Base-by-base conservation (phyloP, 768 basidiomycete species). In the Suillus tomentosus region DNA sequence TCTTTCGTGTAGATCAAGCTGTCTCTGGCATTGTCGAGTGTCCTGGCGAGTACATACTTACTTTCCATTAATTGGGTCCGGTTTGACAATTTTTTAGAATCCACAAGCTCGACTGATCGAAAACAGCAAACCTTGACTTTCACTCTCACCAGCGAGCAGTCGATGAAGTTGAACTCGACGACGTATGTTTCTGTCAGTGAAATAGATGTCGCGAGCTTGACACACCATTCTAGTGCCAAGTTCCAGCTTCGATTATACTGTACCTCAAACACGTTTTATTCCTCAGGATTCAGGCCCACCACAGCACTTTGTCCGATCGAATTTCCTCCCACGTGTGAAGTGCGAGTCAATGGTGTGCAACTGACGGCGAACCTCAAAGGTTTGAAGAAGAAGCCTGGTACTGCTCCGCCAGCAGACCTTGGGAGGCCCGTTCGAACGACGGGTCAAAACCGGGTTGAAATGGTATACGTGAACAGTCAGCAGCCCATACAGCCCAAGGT, bases 381-480 rank as follows among this genome's bases (percentile, higher is more conserved):
- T 5, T 78, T 96, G 73, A 97, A 97, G 83, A 97, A 97, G 81
- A 95, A 92, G 69, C 91, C 94, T 36, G 95, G 95, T 3, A 96
- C 93, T 50, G 92, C 94, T 1, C 94, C 95, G n/a, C 95, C 95
- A 7, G 89, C 94, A 2, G 90, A 95, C 73, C 74, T 87, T 60
- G 79, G 80, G 36, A 80, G 74, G 67, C 68, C 74, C 50, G 72
- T 82, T 19, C 74, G 79, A 62, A 78, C 70, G 56, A 77, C 76
- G 10, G 72, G 79, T 51, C 77, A 79, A 42, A 95, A 94, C 73
- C 85, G 87, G 45, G 79, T 95, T 17, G 94, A 95, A 68, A 92
- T 95, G 85, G 86, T 94, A 3, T 95, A 95, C 73, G 90, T 95
- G 47, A 95, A 95, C 69, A 94, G 91, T 67, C 89, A 91, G 67